phyloP scores from a whole-genome alignment of 208 protist genomes.

The Leishmania mexicana region DNA sequence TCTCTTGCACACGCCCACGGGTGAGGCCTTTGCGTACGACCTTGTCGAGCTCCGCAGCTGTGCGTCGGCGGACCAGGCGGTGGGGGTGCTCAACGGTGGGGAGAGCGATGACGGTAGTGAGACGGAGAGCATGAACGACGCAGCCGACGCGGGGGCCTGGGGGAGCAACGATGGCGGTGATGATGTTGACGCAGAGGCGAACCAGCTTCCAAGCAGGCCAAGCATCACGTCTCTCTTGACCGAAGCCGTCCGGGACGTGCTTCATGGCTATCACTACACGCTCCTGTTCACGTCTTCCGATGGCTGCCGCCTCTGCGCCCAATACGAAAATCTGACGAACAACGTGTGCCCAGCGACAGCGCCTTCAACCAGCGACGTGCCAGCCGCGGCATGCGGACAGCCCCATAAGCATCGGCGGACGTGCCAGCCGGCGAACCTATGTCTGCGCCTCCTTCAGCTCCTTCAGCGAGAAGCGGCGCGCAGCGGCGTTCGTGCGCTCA shows the following conservation, averaged over 20 bases:
- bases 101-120: neutral
- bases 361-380: neutral
- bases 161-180: neutral
- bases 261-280: conserved; percentile 29
- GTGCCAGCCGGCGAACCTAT: neutral
- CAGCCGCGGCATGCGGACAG: neutral
- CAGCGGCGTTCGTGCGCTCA: conserved; percentile 11
- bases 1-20: conserved; percentile 18
- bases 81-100: neutral
- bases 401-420: neutral
- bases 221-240: conserved; percentile 14
- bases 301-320: neutral
- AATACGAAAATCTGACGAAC: neutral
- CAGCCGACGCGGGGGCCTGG: neutral
- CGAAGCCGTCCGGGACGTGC: conserved; percentile 16
- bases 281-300: conserved; percentile 9
- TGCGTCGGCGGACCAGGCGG: neutral
- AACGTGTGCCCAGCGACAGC: no score
- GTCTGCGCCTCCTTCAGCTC: conserved; percentile 17
- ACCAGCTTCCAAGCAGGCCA: neutral
- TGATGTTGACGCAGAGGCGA: conserved; percentile 9
- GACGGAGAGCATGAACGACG: neutral
- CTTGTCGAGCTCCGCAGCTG: conserved; percentile 7
- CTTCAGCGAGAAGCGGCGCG: conserved; percentile 21
- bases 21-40: conserved; percentile 17